phyloP scores from a whole-genome alignment of 1,284 basidiomycete genomes.

The Boletus sp. region DNA sequence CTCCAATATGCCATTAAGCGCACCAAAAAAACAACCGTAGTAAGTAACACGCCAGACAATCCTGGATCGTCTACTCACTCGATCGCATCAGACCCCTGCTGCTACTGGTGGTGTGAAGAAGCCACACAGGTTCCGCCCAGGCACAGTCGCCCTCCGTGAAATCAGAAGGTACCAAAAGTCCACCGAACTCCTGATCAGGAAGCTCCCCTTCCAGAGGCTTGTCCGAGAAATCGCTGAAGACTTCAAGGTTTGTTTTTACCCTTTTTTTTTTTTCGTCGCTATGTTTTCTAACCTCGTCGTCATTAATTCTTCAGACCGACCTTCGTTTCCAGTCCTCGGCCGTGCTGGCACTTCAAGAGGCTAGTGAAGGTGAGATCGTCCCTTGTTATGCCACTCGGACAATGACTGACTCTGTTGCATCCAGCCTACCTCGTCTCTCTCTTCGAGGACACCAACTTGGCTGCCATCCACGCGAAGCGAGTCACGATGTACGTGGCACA shows the following conservation, averaged over 20 bases:
- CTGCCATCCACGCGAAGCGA: slow-evolving; percentile 63
- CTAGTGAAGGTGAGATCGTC: slow-evolving; percentile 45
- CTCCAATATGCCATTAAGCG: slow-evolving; percentile 56
- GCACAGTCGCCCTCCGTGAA: slow-evolving; percentile 81
- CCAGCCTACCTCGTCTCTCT: slow-evolving; percentile 64
- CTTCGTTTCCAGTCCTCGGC: slow-evolving; percentile 67
- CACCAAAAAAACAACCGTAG: slow-evolving; percentile 28
- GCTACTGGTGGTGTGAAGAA: slow-evolving; percentile 78
- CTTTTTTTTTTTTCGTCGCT: neutral
- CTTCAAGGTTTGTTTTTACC: slow-evolving; percentile 55
- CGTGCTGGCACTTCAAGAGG: slow-evolving; percentile 65
- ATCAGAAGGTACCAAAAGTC: slow-evolving; percentile 84
- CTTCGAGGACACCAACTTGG: slow-evolving; percentile 60
- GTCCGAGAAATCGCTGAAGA: slow-evolving; percentile 73
- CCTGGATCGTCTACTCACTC: slow-evolving; percentile 13
- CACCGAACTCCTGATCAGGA: slow-evolving; percentile 74
- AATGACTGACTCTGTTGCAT: slow-evolving; percentile 1
- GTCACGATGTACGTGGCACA: slow-evolving; percentile 43
- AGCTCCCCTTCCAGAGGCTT: slow-evolving; percentile 75
- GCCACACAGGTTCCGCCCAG: slow-evolving; percentile 62
- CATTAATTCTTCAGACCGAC: slow-evolving; percentile 24
- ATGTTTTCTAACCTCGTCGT: neutral
- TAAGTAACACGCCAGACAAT: neutral
- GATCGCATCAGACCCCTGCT: slow-evolving; percentile 38
- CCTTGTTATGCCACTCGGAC: neutral